phyloP scores from a whole-genome alignment of 129 eudicot species.

The Lactuca saligna region DNA sequence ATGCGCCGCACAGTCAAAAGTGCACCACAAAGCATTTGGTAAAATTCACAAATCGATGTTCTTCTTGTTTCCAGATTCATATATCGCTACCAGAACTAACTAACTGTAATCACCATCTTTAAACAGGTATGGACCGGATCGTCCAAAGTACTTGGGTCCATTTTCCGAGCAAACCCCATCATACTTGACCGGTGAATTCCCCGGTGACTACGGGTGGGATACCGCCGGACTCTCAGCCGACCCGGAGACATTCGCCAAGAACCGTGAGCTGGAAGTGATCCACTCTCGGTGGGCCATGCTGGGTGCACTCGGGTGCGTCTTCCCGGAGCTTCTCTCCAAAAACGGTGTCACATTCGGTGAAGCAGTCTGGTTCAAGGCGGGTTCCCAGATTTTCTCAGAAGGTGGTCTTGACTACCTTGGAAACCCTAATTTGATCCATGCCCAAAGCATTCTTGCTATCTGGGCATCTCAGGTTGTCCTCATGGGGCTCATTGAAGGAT shows the following conservation, averaged over 20 bases:
- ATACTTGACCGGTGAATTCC: slow-evolving; percentile 79
- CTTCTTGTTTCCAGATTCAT: neutral
- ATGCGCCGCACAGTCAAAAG: slow-evolving; percentile 55
- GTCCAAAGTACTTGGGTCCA: slow-evolving; percentile 73
- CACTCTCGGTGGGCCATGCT: slow-evolving; percentile 79
- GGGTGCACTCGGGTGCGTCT: slow-evolving; percentile 74
- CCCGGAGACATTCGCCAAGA: slow-evolving; percentile 78
- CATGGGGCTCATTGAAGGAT: slow-evolving; percentile 74
- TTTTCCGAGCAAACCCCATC: slow-evolving; percentile 76
- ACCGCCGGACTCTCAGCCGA: slow-evolving; percentile 72
- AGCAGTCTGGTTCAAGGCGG: slow-evolving; percentile 77
- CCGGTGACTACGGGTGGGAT: slow-evolving; percentile 86
- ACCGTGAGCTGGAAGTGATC: slow-evolving; percentile 79
- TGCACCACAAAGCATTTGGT: slow-evolving; percentile 23
- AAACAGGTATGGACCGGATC: slow-evolving; percentile 69
- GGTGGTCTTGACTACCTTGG: slow-evolving; percentile 76
- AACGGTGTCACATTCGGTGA: slow-evolving; percentile 70
- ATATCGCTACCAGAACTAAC: neutral
- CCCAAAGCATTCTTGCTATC: slow-evolving; percentile 73
- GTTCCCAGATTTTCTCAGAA: slow-evolving; percentile 65
- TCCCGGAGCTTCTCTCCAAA: slow-evolving; percentile 65
- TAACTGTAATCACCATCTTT: neutral
- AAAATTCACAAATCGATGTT: neutral
- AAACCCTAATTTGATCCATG: slow-evolving; percentile 66
- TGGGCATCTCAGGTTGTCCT: slow-evolving; percentile 63